phyloP scores from a whole-genome alignment of 2,329 filamentous ascomycete genomes.

The Botryotinia convoluta region DNA sequence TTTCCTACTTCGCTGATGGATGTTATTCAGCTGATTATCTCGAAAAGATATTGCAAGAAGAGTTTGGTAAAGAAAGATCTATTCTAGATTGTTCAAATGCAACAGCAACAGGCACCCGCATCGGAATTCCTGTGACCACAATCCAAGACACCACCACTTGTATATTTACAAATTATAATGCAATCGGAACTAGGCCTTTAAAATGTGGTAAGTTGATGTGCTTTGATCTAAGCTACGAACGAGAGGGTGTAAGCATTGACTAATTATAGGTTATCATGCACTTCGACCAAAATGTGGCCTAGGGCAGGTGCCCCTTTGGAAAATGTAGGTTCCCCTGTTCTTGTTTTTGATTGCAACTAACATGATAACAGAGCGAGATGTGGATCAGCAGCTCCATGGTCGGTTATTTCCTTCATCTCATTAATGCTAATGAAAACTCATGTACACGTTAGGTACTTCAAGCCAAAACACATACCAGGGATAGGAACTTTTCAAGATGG shows the following conservation, averaged over 20 bases:
- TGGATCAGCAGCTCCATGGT: background rate
- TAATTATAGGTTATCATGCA: background rate
- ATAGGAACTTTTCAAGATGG: slow-evolving; percentile 22
- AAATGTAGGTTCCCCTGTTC: background rate
- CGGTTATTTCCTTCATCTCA: too few relatives aligned
- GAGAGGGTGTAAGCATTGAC: too few relatives aligned
- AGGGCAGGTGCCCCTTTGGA: background rate
- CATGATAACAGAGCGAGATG: background rate
- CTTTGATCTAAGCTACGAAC: too few relatives aligned
- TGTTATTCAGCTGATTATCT: slow-evolving; percentile 16
- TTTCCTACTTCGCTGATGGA: background rate
- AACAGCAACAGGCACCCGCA: slow-evolving; percentile 8
- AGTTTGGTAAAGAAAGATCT: slow-evolving; percentile 13
- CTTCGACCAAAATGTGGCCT: background rate
- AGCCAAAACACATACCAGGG: slow-evolving; percentile 18
- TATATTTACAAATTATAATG: slow-evolving; percentile 21
- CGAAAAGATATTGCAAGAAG: slow-evolving; percentile 10
- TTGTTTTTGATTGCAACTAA: background rate
- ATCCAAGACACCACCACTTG: background rate
- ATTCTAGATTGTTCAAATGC: slow-evolving; percentile 17
- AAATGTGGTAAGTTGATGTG: slow-evolving; percentile 14
- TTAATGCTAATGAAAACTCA: too few relatives aligned
- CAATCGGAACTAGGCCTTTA: background rate
- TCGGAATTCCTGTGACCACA: slow-evolving; percentile 14
- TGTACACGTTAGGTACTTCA: too few relatives aligned